Evolutionary conservation across 192 early-diverging fungal species (phyloP).

Genomic region (Kappamyces sp.): DNA sequence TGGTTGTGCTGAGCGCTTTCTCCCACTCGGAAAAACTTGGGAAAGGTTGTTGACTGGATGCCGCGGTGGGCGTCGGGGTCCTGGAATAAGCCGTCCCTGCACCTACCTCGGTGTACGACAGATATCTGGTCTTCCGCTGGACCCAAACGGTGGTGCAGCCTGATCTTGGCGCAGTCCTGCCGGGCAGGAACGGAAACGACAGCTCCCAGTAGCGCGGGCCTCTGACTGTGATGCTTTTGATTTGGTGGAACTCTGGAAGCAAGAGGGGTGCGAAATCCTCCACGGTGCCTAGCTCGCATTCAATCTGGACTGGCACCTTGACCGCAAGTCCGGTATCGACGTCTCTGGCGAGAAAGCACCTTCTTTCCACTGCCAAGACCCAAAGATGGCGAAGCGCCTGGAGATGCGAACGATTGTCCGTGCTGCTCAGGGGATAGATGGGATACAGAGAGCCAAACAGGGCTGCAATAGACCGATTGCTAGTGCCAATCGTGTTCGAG

Average conservation of each 20-base stretch:
- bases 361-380: constrained; percentile 63
- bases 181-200: constrained; percentile 25
- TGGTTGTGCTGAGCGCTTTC: not conserved
- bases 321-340: constrained; percentile 45
- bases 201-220: constrained; percentile 54
- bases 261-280: constrained; percentile 52
- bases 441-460: constrained; percentile 67
- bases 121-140: constrained; percentile 26
- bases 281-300: constrained; percentile 9
- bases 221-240: constrained; percentile 46
- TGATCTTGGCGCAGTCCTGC: constrained; percentile 23
- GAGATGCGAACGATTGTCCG: constrained; percentile 61
- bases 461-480: constrained; percentile 58
- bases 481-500: constrained; percentile 51
- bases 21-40: not conserved
- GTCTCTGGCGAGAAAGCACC: constrained; percentile 68
- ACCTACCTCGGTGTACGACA: constrained; percentile 29
- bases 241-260: constrained; percentile 45
- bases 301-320: constrained; percentile 47
- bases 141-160: constrained; percentile 23
- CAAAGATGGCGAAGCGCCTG: constrained; percentile 77
- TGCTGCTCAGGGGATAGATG: constrained; percentile 43
- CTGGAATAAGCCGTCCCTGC: not conserved
- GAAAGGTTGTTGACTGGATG: not conserved
- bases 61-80: constrained; percentile 4